Base-by-base conservation (phyloP, 306 rosid species). In the Delonix regia region DNA sequence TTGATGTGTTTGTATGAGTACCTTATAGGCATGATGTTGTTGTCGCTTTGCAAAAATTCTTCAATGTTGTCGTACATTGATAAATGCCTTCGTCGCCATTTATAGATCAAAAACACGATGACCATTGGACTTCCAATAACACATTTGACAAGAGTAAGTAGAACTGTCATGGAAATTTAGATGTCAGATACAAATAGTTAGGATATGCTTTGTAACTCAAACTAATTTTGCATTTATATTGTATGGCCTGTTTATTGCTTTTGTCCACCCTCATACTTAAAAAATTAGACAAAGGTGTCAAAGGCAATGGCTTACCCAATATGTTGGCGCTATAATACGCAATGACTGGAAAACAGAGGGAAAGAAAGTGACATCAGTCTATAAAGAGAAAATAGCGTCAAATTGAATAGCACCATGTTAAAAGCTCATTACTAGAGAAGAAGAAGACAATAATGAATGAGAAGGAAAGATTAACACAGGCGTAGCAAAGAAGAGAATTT, bases 1-100 rank as follows among this genome's bases (percentile, higher is more conserved):
- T 73, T 72, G 3, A 80, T 51, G 10, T 80, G 61, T 27, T 15
- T 80, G 49, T 80, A 73, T 0, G 83, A 80, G 1, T 80, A 80
- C n/a, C 62, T 7, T 14, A 61, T 61, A 30, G 67, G 67, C 6
- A 61, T 16, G 41, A 61, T 61, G 42, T 2, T 61, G 19, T 16
- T 7, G 24, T 61, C 68, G 3, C 44, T 34, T 61, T 15, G 68
- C 44, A 61, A 9, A 61, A 61, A 61, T 6, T 61, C 24, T 16
- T 61, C 68, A 15, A 33, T 61, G 44, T 36, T 61, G 6, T 61
- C 42, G 18, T 61, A 61, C 68, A 61, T 15, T 1, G 68, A 61
- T 30, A 61, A 33, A 33, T 61, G 68, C 6, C 44, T 61, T 16
- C 68, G 9, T 33, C 68, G 68, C 68, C 68, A 61, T 33, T 33